Evolutionary conservation across 805 yeast species (phyloP).

Genomic region (Myxozyma geophila): DNA sequence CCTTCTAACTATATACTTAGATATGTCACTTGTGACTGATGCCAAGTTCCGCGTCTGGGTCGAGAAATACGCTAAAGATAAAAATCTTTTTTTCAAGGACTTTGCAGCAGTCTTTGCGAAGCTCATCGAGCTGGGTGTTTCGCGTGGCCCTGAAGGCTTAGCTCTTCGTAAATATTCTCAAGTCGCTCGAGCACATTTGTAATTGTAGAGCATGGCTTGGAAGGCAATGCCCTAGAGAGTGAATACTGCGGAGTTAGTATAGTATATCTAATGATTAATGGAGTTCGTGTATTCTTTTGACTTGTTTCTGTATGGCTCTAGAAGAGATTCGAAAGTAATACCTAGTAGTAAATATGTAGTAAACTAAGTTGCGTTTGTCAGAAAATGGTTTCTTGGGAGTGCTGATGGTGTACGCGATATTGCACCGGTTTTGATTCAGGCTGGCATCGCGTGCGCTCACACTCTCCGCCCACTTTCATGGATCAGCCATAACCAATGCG

Average conservation of each 20-base stretch:
- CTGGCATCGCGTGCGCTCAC: background rate
- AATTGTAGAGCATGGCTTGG: background rate
- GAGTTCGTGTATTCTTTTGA: background rate
- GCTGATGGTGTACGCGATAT: background rate
- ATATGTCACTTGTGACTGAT: slow-evolving; percentile 69
- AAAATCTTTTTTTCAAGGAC: slow-evolving; percentile 62
- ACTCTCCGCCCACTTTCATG: background rate
- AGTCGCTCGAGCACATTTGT: slow-evolving; percentile 8
- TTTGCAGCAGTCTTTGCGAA: slow-evolving; percentile 71
- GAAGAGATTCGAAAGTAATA: too few species aligned
- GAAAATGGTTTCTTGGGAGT: too few species aligned
- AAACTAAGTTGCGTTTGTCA: too few species aligned
- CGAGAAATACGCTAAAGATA: slow-evolving; percentile 68
- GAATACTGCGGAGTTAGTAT: background rate
- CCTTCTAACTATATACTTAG: slow-evolving; percentile 43
- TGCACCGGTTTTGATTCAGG: slow-evolving; percentile 1
- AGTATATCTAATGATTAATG: background rate
- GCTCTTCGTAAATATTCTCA: slow-evolving; percentile 21
- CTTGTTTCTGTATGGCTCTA: too few species aligned
- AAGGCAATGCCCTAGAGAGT: background rate
- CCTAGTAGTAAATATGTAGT: too few species aligned
- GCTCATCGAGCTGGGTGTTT: slow-evolving; percentile 75
- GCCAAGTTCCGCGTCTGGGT: slow-evolving; percentile 64
- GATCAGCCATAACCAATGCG: background rate
- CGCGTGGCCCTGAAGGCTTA: slow-evolving; percentile 55